Evolutionary conservation across 2,329 filamentous ascomycete species (phyloP).

Genomic region (Fusarium penzigii): DNA sequence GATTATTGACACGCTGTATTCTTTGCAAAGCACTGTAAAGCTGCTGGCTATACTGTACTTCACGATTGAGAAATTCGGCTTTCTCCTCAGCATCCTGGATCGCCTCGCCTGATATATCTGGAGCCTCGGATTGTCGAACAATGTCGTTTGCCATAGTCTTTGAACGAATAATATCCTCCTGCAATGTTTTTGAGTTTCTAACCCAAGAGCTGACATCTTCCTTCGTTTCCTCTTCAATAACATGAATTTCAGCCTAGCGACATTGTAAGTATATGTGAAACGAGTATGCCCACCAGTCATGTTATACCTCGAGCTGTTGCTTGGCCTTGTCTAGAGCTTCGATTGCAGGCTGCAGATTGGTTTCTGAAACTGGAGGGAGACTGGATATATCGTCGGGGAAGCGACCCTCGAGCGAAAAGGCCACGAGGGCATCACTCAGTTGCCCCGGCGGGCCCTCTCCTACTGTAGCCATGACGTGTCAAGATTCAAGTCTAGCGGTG

Average conservation of each 20-base stretch:
- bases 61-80: slow-evolving; percentile 56
- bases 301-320: slow-evolving; percentile 41
- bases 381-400: slow-evolving; percentile 44
- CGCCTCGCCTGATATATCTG: slow-evolving; percentile 53
- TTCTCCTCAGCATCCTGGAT: slow-evolving; percentile 55
- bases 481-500: neutral
- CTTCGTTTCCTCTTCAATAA: slow-evolving; percentile 74
- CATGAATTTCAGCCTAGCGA: slow-evolving; percentile 63
- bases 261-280: slow-evolving; percentile 13
- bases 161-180: slow-evolving; percentile 81
- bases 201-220: slow-evolving; percentile 87
- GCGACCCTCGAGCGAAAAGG: slow-evolving; percentile 41
- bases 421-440: slow-evolving; percentile 42
- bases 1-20: slow-evolving; percentile 58
- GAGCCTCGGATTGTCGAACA: slow-evolving; percentile 71
- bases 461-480: slow-evolving; percentile 32
- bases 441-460: slow-evolving; percentile 28
- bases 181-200: slow-evolving; percentile 76
- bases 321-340: slow-evolving; percentile 39
- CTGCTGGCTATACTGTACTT: slow-evolving; percentile 61
- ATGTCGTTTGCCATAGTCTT: slow-evolving; percentile 80
- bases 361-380: slow-evolving; percentile 39
- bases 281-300: slow-evolving; percentile 3
- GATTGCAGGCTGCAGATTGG: slow-evolving; percentile 41
- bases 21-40: slow-evolving; percentile 51